Evolutionary conservation across 192 early-diverging fungal species (phyloP).

Genomic region (Backusella circina): DNA sequence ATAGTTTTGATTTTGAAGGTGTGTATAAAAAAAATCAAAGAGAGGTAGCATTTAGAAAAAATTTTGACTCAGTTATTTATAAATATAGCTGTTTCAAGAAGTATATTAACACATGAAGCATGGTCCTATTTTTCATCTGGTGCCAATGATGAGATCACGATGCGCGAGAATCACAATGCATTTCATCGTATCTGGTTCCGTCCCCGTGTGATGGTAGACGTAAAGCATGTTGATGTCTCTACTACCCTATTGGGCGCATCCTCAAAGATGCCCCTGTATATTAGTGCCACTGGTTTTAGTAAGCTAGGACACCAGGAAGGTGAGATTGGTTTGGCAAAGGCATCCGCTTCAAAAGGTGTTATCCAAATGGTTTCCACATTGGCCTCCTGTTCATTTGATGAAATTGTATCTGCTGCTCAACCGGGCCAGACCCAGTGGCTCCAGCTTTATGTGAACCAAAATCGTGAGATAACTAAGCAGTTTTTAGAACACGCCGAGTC

Average conservation of each 20-base stretch:
- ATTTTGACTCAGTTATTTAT: not conserved
- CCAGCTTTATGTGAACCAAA: conserved; percentile 82
- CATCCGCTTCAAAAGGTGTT: conserved; percentile 43
- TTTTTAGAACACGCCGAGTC: conserved; percentile 70
- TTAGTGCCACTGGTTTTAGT: conserved; percentile 72
- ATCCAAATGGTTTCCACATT: conserved; percentile 79
- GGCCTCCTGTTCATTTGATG: conserved; percentile 66
- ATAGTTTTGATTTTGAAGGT: conserved; percentile 70
- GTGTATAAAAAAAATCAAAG: too few species aligned
- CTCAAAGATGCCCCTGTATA: conserved; percentile 63
- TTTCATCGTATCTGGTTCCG: conserved; percentile 69
- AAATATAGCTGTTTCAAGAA: conserved; percentile 46
- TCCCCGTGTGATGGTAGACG: conserved; percentile 73
- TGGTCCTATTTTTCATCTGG: conserved; percentile 85
- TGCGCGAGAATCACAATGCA: conserved; percentile 76
- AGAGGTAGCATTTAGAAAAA: not conserved
- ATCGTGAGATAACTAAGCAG: conserved; percentile 60
- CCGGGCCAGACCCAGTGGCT: conserved; percentile 54
- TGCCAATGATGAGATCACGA: conserved; percentile 76
- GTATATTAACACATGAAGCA: conserved; percentile 55
- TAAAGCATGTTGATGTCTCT: conserved; percentile 58
- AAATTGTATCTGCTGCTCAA: conserved; percentile 52
- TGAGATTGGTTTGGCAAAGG: conserved; percentile 61
- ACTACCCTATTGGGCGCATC: conserved; percentile 59
- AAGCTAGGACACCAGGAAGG: conserved; percentile 71